Base-by-base conservation (phyloP, 768 basidiomycete species). In the Boletus pseudopeckii region DNA sequence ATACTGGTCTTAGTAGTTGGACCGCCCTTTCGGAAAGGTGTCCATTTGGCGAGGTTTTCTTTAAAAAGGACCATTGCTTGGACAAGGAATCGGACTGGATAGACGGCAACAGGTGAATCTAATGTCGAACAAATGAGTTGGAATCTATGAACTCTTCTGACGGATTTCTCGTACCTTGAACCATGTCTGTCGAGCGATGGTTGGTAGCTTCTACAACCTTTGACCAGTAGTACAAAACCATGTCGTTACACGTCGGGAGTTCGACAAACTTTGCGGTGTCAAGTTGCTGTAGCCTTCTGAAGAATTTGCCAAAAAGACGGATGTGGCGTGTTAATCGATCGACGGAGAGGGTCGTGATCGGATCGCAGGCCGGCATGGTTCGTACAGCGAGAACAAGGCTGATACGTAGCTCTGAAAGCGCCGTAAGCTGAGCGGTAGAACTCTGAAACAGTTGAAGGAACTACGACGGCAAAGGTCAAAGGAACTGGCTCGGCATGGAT, bases 41-140 rank as follows among this genome's bases (percentile, higher is more conserved):
- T 79, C 90, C 90, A 93, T 63, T 85, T 86, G 9, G 83, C 77
- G 22, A 93, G 76, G 58, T 81, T 88, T 53, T 92, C 91, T 61
- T 88, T 90, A 73, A 93, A 92, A 9, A 93, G 72, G 7, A 88
- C 86, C 84, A 93, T 86, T 3, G 86, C 88, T 64, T 92, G 90
- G 0, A 92, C 88, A 53, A 93, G 74, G 62, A 89, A 84, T 11
- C 86, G 82, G 22, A 88, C 76, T n/a, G 92, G 91, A 64, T 85
- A 92, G 2, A 85, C 67, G 2, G 84, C 86, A 41, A 75, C 71
- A 30, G 75, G 66, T 0, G 83, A 80, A 66, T 92, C 89, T 92
- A 53, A 41, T 36, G 9, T 49, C 24, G 5, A 45, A 26, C 24
- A 11, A 36, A 18, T 24, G 38, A 17, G 20, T 45, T 28, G 4